Evolutionary conservation across 768 basidiomycete species (phyloP).

Genomic region (Suillus variegatus): DNA sequence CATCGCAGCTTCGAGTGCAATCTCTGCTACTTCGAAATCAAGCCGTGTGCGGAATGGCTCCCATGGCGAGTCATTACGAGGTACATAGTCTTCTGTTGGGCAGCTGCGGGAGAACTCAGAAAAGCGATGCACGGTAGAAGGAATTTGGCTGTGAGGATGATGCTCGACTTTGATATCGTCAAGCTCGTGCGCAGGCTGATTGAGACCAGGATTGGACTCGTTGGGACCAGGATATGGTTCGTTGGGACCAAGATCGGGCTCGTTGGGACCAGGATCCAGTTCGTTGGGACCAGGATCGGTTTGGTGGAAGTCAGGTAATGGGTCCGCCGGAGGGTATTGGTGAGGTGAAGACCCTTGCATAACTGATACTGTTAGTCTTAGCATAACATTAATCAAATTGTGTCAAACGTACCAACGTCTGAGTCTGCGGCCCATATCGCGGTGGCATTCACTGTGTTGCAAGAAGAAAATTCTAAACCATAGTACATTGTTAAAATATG

Average conservation of each 20-base stretch:
- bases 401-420: too few relatives aligned
- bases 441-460: background rate
- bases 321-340: background rate
- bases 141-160: slow-evolving; percentile 20
- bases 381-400: too few relatives aligned
- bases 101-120: slow-evolving; percentile 14
- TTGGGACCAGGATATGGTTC: background rate
- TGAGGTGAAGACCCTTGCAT: background rate
- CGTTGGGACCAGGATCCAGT: background rate
- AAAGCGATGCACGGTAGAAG: slow-evolving; percentile 15
- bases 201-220: background rate
- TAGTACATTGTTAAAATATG: background rate
- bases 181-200: background rate
- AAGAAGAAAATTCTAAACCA: background rate
- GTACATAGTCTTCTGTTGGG: background rate
- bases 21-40: too few relatives aligned
- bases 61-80: slow-evolving; percentile 12
- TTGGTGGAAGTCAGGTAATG: background rate
- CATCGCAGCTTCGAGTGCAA: too few relatives aligned
- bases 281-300: background rate
- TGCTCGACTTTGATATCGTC: slow-evolving; percentile 26
- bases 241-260: background rate
- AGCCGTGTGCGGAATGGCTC: too few relatives aligned
- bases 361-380: background rate
- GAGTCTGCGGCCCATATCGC: background rate